These are phyloP conservation scores for Asterionellopsis glacialis DNA, from an alignment of 108 stramenopile genomes.

Conservation along the genomic window DNA sequence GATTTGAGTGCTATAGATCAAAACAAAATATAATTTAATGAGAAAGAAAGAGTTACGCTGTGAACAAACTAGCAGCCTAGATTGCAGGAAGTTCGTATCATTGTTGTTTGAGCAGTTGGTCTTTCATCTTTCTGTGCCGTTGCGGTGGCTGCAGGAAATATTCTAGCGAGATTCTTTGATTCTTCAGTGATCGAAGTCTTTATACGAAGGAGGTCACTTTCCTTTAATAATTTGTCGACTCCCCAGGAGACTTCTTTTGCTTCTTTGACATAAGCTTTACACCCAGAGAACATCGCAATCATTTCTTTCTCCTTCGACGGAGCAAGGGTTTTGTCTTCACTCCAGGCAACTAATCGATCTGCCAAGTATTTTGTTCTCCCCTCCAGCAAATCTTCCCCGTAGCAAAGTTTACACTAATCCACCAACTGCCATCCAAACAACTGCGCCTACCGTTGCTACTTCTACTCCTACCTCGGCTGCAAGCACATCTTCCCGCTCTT, in stretches of 20 bases:
- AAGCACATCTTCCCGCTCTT: too few relatives aligned
- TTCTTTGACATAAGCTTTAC: slow-evolving; percentile 44
- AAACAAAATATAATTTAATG: too few relatives aligned
- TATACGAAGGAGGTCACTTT: slow-evolving; percentile 13
- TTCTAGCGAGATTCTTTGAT: neutral
- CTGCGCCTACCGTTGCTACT: too few relatives aligned
- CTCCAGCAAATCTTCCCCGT: slow-evolving; percentile 24
- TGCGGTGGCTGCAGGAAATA: neutral
- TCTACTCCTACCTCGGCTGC: too few relatives aligned
- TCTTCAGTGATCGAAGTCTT: slow-evolving; percentile 5
- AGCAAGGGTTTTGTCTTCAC: slow-evolving; percentile 19
- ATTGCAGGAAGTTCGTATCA: neutral
- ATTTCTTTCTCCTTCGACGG: slow-evolving; percentile 38
- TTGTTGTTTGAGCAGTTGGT: neutral
- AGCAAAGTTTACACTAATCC: slow-evolving; percentile 11
- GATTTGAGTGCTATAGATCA: too few relatives aligned
- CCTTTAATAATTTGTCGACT: slow-evolving; percentile 13
- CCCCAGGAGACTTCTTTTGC: slow-evolving; percentile 15
- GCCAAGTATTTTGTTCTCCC: slow-evolving; percentile 31
- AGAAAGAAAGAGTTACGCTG: too few relatives aligned
- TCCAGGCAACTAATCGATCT: slow-evolving; percentile 22
- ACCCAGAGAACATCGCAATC: slow-evolving; percentile 47
- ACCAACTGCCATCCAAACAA: too few relatives aligned
- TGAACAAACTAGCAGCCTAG: too few relatives aligned
- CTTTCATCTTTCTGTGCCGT: neutral